phyloP scores from a whole-genome alignment of 2,329 filamentous ascomycete genomes.

The Colletotrichum musae region DNA sequence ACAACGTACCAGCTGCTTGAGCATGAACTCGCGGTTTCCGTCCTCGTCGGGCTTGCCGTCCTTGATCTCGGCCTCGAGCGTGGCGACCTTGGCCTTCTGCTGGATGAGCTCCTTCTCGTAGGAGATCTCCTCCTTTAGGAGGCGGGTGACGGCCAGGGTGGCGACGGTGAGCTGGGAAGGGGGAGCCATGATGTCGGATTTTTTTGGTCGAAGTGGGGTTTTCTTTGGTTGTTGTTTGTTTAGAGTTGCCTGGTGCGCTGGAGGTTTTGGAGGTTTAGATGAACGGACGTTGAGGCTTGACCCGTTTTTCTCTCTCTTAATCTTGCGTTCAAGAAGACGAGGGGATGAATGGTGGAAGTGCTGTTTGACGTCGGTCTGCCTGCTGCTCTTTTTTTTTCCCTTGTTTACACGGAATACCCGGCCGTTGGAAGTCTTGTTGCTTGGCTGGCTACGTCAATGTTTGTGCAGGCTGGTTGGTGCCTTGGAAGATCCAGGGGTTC shows the following conservation, averaged over 20 bases:
- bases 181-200: conserved; percentile 74
- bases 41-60: conserved; percentile 69
- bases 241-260: background rate
- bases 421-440: background rate
- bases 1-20: conserved; percentile 86
- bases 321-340: background rate
- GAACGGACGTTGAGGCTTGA: background rate
- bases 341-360: no score
- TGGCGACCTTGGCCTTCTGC: conserved; percentile 80
- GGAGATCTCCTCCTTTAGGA: conserved; percentile 91
- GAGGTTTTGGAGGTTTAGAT: background rate
- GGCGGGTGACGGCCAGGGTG: conserved; percentile 82
- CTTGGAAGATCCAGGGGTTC: background rate
- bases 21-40: conserved; percentile 81
- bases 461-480: background rate
- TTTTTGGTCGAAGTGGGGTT: conserved; percentile 6
- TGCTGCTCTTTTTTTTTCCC: background rate
- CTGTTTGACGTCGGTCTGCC: background rate
- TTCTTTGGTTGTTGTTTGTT: background rate
- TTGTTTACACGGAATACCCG: background rate
- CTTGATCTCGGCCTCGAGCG: conserved; percentile 74
- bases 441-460: background rate
- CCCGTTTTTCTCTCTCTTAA: no score
- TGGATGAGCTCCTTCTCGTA: conserved; percentile 89
- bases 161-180: conserved; percentile 84